Percentiles rank a stretch among this genome's conserved stretches.
These are phyloP conservation scores for Simplicillium aogashimaense DNA, from an alignment of 2,329 filamentous ascomycete genomes.

Conservation along the genomic window DNA sequence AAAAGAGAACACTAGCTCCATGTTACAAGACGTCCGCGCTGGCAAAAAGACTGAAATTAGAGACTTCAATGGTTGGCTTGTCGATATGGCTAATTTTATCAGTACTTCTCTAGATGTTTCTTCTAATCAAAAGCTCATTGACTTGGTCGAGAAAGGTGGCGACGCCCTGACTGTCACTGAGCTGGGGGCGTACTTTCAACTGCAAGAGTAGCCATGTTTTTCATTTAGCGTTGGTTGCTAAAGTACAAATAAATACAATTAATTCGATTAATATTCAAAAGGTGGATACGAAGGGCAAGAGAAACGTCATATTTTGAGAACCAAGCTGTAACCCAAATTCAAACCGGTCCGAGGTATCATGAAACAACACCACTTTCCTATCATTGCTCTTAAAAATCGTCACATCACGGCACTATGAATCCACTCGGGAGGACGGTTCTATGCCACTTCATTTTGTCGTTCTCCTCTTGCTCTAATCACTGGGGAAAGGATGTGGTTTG, in stretches of 20 bases:
- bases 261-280: too few relatives aligned
- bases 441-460: too few relatives aligned
- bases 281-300: neutral
- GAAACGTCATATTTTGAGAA: neutral
- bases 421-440: too few relatives aligned
- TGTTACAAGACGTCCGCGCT: slow-evolving; percentile 48
- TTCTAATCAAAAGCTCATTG: slow-evolving; percentile 29
- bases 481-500: neutral
- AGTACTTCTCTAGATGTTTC: slow-evolving; percentile 20
- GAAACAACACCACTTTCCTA: neutral
- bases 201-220: too few relatives aligned
- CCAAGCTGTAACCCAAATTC: neutral
- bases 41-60: slow-evolving; percentile 44
- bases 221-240: too few relatives aligned
- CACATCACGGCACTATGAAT: too few relatives aligned
- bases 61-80: slow-evolving; percentile 51
- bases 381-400: slow-evolving; percentile 18
- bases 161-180: too few relatives aligned
- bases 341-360: neutral
- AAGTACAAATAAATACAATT: too few relatives aligned
- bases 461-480: too few relatives aligned
- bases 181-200: too few relatives aligned
- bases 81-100: slow-evolving; percentile 33
- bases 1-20: slow-evolving; percentile 46
- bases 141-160: slow-evolving; percentile 26